These are phyloP conservation scores for Aspergillus sp. DNA, from an alignment of 2,329 filamentous ascomycete genomes.

Conservation along the genomic window DNA sequence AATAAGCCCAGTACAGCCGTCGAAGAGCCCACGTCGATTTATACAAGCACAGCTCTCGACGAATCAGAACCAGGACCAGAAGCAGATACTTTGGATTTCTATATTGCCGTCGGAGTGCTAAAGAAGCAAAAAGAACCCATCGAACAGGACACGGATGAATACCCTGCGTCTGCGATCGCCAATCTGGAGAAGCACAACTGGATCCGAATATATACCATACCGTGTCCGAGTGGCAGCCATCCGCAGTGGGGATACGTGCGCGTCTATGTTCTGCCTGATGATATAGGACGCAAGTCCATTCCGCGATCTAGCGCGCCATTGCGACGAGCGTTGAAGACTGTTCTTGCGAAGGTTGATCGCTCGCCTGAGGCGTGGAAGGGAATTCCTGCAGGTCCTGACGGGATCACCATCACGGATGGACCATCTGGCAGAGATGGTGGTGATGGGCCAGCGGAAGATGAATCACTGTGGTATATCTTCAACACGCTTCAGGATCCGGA, in stretches of 20 bases:
- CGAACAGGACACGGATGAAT: conserved; percentile 2
- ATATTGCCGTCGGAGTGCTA: conserved; percentile 27
- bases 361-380: conserved; percentile 34
- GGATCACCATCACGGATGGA: conserved; percentile 2
- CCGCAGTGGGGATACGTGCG: conserved; percentile 17
- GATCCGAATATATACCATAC: conserved; percentile 23
- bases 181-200: conserved; percentile 27
- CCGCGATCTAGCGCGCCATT: conserved; percentile 27
- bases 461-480: conserved; percentile 45
- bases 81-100: conserved; percentile 3
- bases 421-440: conserved; percentile 6
- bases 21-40: background rate
- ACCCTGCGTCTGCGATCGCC: conserved; percentile 15
- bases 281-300: conserved; percentile 27
- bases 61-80: background rate
- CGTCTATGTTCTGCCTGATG: conserved; percentile 36
- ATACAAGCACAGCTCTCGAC: background rate
- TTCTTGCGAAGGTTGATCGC: conserved; percentile 35
- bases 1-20: too few species aligned
- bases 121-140: conserved; percentile 6
- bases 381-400: conserved; percentile 2
- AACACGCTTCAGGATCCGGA: conserved; percentile 39
- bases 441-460: conserved; percentile 20
- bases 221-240: conserved; percentile 6
- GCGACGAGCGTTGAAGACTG: conserved; percentile 28